phyloP scores from a whole-genome alignment of 2,329 filamentous ascomycete genomes.

The Venturia oleaginea region DNA sequence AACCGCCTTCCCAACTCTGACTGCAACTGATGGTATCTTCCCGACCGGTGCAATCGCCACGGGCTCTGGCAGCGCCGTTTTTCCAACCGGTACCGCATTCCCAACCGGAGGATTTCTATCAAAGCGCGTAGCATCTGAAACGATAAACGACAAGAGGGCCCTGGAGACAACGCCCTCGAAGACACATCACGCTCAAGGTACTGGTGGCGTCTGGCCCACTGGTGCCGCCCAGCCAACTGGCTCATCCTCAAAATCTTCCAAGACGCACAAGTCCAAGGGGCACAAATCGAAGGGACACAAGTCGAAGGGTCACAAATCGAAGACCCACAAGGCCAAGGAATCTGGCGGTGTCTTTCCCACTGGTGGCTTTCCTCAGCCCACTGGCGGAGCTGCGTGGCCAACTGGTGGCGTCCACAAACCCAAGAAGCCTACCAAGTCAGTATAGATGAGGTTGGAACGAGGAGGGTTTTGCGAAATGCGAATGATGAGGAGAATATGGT shows the following conservation, averaged over 20 bases:
- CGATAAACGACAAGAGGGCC: no score
- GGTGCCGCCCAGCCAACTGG: no score
- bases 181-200: not conserved
- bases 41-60: not conserved
- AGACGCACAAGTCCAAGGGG: no score
- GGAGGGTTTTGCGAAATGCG: not conserved
- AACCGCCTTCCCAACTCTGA: not conserved
- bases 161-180: not conserved
- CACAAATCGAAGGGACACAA: no score
- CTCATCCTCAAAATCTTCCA: no score
- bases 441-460: not conserved
- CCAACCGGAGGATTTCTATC: not conserved
- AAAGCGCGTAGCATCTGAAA: not conserved
- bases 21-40: not conserved
- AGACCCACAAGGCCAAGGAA: no score
- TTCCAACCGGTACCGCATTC: not conserved
- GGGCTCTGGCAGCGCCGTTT: not conserved
- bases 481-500: not conserved
- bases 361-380: not conserved
- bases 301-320: no score
- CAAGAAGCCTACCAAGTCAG: not conserved
- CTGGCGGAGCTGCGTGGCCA: not conserved
- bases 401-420: not conserved
- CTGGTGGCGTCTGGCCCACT: no score
- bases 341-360: not conserved